Base-by-base conservation (phyloP, 2,329 filamentous ascomycete species). In the Trichophyton mentagrophytes region DNA sequence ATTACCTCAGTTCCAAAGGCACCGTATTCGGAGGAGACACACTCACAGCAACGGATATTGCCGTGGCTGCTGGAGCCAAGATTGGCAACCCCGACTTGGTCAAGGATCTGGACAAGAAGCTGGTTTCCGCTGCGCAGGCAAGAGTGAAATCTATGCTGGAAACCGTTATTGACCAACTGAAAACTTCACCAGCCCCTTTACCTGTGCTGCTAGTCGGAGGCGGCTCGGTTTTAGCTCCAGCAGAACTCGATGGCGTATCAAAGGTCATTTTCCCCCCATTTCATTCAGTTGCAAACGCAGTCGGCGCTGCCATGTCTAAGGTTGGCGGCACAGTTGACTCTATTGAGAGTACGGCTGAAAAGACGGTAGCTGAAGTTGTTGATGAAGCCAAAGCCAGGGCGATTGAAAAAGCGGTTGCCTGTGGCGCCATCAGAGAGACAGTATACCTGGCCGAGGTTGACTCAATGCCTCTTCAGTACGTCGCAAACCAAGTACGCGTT, bases 301-400 rank as follows among this genome's bases (percentile, higher is more conserved):
- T 84, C 1, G 82, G 82, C 9, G 81, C 82, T 0, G 82, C 82
- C 0, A 81, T 81, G 44, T 79, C 78, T 1, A 79, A 79, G 57
- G 76, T 81, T 0, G 77, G 76, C 2, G 79, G 78, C 1, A 75
- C 77, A 4, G 71, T 82, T 1, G 80, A 82, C 59, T 70, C 76
- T 0, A 76, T 81, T 13, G 73, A 78, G 64, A 75, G 77, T 13
- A 67, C 74, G 11, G 71, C 75, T 44, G 72, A 62, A 33, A 51
- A 62, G 55, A 49, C 59, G 11, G 59, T 63, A 17, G 33, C 51
- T 15, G 47, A 65, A 46, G 61, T 64, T 11, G 60, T 64, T 7
- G 64, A 67, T 55, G 53, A 66, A 51, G 63, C 61, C 13, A 65
- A 65, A 59, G 59, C 15, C 22, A 66, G 38, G 3, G 78, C 77